Evolutionary conservation across 176 grass and related monocot species (phyloP).

Genomic region (Echinochloa phyllopogon): DNA sequence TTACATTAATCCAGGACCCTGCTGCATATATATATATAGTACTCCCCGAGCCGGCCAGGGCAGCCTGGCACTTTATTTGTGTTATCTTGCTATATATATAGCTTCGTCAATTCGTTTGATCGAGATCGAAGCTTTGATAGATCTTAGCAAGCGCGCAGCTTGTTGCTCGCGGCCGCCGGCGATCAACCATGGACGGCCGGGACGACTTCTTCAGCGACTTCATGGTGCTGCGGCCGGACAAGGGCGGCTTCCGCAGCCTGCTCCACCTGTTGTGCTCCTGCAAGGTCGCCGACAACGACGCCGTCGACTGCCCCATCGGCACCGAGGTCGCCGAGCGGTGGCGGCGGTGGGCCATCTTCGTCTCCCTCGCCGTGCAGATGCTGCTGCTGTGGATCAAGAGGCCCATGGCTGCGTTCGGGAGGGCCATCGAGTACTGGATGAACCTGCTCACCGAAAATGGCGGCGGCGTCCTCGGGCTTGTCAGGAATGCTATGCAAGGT

Average conservation of each 20-base stretch:
- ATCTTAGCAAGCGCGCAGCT: not conserved
- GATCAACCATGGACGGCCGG: slow-evolving; percentile 31
- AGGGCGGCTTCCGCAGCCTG: slow-evolving; percentile 53
- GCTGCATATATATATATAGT: slow-evolving; percentile 9
- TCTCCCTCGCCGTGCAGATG: slow-evolving; percentile 64
- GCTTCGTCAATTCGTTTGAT: not conserved
- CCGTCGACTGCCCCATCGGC: slow-evolving; percentile 47
- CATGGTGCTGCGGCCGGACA: slow-evolving; percentile 68
- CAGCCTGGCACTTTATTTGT: not conserved
- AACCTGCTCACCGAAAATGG: slow-evolving; percentile 66
- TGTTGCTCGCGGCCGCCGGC: too few relatives aligned
- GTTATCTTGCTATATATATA: not conserved
- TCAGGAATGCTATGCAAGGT: slow-evolving; percentile 55
- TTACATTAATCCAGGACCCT: not conserved
- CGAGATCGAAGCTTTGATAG: not conserved
- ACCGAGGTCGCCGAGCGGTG: slow-evolving; percentile 23
- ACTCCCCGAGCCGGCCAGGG: not conserved
- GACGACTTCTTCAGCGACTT: slow-evolving; percentile 48
- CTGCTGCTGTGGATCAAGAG: slow-evolving; percentile 53
- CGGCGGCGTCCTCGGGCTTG: slow-evolving; percentile 40
- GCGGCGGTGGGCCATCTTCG: slow-evolving; percentile 60
- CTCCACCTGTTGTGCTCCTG: slow-evolving; percentile 58
- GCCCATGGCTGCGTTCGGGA: slow-evolving; percentile 54
- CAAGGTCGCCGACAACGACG: slow-evolving; percentile 51
- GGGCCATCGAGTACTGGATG: slow-evolving; percentile 65